phyloP scores from a whole-genome alignment of 108 stramenopile genomes.

The Ochromonas danica region DNA sequence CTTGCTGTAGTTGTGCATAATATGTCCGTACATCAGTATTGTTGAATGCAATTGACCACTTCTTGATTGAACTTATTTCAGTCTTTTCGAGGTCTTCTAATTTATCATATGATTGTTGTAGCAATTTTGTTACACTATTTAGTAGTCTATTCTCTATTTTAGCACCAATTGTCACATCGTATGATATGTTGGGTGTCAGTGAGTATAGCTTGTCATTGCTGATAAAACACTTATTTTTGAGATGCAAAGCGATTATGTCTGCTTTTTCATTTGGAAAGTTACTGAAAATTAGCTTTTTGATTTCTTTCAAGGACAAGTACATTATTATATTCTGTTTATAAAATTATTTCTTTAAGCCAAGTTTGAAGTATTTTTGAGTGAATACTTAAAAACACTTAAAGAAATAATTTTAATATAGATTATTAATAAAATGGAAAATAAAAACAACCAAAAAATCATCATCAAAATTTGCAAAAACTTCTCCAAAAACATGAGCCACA shows the following conservation, averaged over 20 bases:
- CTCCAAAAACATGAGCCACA: too few relatives aligned
- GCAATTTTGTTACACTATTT: not conserved
- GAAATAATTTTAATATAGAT: too few relatives aligned
- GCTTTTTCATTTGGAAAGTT: constrained; percentile 21
- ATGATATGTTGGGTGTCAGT: not conserved
- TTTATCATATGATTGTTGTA: not conserved
- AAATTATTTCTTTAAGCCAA: too few relatives aligned
- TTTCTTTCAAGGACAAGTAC: not conserved
- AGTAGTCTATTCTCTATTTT: not conserved
- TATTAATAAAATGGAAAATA: too few relatives aligned
- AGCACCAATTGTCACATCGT: not conserved
- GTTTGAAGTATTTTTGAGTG: too few relatives aligned
- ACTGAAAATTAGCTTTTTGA: not conserved
- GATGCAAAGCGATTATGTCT: not conserved
- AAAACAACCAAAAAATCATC: too few relatives aligned
- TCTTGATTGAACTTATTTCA: not conserved
- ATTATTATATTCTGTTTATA: too few relatives aligned
- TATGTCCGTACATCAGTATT: not conserved
- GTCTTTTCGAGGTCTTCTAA: not conserved
- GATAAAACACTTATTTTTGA: constrained; percentile 24
- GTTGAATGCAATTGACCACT: not conserved
- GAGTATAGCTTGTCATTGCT: not conserved
- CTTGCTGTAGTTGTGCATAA: not conserved
- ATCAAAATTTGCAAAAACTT: too few relatives aligned
- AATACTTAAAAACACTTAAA: too few relatives aligned